Conservation (phyloP, 805 yeast species). For the Priceomyces castillae region DNA sequence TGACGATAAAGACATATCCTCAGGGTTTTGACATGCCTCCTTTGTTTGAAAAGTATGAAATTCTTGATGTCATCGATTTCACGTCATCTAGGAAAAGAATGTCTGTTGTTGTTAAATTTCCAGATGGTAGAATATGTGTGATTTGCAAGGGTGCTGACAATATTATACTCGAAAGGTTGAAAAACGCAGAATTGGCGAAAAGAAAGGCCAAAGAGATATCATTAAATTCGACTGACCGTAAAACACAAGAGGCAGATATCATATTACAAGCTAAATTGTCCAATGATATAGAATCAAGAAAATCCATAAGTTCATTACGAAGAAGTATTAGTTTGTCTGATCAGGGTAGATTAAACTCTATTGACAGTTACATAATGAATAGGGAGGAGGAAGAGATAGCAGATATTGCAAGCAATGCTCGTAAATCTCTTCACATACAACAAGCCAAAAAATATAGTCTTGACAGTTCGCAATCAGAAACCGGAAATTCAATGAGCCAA, state of each 20-base stretch:
- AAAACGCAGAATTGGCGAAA: slow-evolving; percentile 55
- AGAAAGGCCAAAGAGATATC: slow-evolving; percentile 65
- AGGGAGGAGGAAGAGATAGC: slow-evolving; percentile 52
- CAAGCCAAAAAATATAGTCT: slow-evolving; percentile 55
- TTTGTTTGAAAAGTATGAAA: slow-evolving; percentile 62
- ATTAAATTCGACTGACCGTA: slow-evolving; percentile 56
- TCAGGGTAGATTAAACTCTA: slow-evolving; percentile 29
- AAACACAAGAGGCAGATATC: slow-evolving; percentile 72
- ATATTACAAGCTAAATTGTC: slow-evolving; percentile 57
- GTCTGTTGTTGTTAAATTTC: slow-evolving; percentile 81
- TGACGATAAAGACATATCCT: slow-evolving; percentile 78
- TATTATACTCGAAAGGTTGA: slow-evolving; percentile 73
- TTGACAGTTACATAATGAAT: slow-evolving; percentile 49
- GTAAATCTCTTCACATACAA: slow-evolving; percentile 57
- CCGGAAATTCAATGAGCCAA: slow-evolving; percentile 5
- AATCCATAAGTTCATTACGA: slow-evolving; percentile 31
- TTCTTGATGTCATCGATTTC: slow-evolving; percentile 82
- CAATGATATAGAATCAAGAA: slow-evolving; percentile 25
- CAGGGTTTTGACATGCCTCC: slow-evolving; percentile 70
- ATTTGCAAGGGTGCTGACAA: slow-evolving; percentile 97
- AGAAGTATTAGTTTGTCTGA: slow-evolving; percentile 19
- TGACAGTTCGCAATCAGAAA: slow-evolving; percentile 13
- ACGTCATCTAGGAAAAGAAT: slow-evolving; percentile 86
- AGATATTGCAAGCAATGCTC: slow-evolving; percentile 50
- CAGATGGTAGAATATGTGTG: slow-evolving; percentile 70